Conservation (phyloP, 176 grass and related monocot genomes). For the Olyra latifolia region DNA sequence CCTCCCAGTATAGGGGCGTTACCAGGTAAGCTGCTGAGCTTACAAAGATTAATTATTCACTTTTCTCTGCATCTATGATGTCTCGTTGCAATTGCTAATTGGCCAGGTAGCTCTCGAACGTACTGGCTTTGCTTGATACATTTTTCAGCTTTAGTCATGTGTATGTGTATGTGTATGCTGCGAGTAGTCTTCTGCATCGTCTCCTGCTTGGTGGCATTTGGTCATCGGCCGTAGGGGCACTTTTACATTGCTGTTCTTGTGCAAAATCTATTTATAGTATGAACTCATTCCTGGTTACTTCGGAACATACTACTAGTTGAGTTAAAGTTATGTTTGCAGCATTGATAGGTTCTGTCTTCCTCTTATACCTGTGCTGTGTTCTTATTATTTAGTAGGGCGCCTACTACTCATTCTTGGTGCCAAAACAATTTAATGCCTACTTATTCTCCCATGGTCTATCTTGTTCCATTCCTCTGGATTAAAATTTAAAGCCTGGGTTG, state of each 20-base stretch:
- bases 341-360: slow-evolving; percentile 10
- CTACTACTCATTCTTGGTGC: not conserved
- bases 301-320: not conserved
- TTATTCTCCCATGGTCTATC: not conserved
- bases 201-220: slow-evolving; percentile 4
- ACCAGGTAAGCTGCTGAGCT: slow-evolving; percentile 69
- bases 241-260: not conserved
- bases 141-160: not conserved
- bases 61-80: not conserved
- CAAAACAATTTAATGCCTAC: slow-evolving; percentile 8
- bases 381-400: slow-evolving; percentile 22
- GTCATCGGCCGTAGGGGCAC: not conserved
- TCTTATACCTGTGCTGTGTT: slow-evolving; percentile 20
- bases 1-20: slow-evolving; percentile 92
- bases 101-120: not conserved
- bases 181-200: not conserved
- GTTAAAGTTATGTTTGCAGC: slow-evolving; percentile 13
- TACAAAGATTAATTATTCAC: not conserved
- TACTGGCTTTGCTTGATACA: not conserved
- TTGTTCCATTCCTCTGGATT: not conserved
- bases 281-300: not conserved
- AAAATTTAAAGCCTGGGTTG: not conserved
- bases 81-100: slow-evolving; percentile 10
- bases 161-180: not conserved
- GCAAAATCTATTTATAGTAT: not conserved